These are phyloP conservation scores for Anaeramoeba flamelloides DNA, from an alignment of 78 protist species.

Conservation along the genomic window DNA sequence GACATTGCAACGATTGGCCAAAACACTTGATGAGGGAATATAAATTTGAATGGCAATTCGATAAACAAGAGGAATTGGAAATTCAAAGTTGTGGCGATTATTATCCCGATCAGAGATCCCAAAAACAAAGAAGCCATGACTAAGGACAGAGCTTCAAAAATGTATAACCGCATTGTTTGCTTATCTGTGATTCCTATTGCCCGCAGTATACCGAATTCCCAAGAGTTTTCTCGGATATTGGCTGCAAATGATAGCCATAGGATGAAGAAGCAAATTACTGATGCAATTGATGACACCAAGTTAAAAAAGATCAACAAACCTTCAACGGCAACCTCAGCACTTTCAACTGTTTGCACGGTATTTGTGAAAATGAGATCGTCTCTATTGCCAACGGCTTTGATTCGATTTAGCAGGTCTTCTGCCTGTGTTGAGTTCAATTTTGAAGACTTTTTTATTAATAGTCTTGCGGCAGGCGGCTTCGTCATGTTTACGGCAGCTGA, in stretches of 20 bases:
- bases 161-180: constrained; percentile 38
- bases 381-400: background rate
- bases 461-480: too few relatives aligned
- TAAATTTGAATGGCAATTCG: constrained; percentile 56
- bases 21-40: constrained; percentile 52
- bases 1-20: constrained; percentile 29
- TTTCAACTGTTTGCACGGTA: background rate
- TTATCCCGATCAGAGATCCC: constrained; percentile 25
- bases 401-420: background rate
- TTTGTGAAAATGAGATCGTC: background rate
- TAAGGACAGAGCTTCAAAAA: constrained; percentile 48
- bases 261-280: constrained; percentile 55
- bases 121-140: constrained; percentile 27
- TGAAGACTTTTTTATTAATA: too few relatives aligned
- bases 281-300: constrained; percentile 31
- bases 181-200: constrained; percentile 46
- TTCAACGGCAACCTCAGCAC: constrained; percentile 5
- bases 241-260: constrained; percentile 64
- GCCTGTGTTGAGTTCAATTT: too few relatives aligned
- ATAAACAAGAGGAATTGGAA: constrained; percentile 63
- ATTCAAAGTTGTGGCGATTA: constrained; percentile 49
- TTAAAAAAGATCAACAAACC: constrained; percentile 20
- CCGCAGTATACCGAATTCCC: constrained; percentile 79
- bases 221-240: constrained; percentile 61
- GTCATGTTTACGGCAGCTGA: too few relatives aligned